Base-by-base conservation (phyloP, 805 yeast genomes). In the Barnettozyma sucrosica region DNA sequence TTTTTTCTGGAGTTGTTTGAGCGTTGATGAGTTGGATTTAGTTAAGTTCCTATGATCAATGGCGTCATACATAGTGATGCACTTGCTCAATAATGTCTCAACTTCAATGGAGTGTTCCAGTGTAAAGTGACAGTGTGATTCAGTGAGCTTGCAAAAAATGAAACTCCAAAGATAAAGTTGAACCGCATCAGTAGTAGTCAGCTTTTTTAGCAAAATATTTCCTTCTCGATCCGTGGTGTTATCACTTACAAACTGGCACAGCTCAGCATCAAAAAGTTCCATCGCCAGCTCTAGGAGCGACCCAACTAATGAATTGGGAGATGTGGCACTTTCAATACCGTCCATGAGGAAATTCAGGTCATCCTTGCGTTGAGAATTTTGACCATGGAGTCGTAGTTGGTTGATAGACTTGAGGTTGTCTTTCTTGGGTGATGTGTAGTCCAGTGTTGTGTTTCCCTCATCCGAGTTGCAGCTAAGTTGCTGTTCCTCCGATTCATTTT, bases 351-450 rank as follows among this genome's bases (percentile, higher is more conserved):
- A 69, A n/a, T 60, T 67, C 30, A 65, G 49, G 28, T 70, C 72
- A 44, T 69, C 71, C 38, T 56, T 55, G 41, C 54, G 63, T 45
- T 66, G 64, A 2, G 66, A 49, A 14, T 58, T 57, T 21, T 61
- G 59, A 3, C 77, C 77, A 47, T 64, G 60, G 2, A 63, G 61
- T 36, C 64, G 57, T 19, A 69, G 55, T 33, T 62, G 63, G 6
- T 59, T 32, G n/a, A 62, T 49, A 9, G 59, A 59, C 39, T 59
- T 61, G 14, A 63, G 2, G 23, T 36, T 13, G 4, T 39, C 21
- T 23, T 43, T 18, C 20, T 32, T 30, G 9, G 52, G 54, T 21
- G 41, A 20, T 23, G 41, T 8, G 21, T 4, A 18, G 23, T 10
- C 7, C 52, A 49, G 1, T 16, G 21, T 7, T 7, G 36, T 5